Conservation (phyloP, 2,329 filamentous ascomycete genomes). For the Laburnicola sp. region DNA sequence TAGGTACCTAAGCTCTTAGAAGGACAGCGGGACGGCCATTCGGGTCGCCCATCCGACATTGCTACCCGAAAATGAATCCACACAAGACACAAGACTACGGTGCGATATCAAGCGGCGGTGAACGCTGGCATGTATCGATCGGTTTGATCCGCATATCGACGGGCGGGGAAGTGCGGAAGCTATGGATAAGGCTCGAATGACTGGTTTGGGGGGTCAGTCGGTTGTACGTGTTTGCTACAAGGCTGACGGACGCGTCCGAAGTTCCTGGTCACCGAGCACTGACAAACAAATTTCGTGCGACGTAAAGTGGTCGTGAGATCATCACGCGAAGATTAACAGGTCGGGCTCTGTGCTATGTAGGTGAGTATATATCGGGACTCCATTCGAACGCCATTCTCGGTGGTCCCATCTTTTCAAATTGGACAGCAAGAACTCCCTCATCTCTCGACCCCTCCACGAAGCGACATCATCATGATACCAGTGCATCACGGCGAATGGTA, state of each 20-base stretch:
- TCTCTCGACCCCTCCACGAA: too few relatives aligned
- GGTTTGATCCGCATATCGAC: background rate
- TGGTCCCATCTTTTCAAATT: too few relatives aligned
- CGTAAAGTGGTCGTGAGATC: background rate
- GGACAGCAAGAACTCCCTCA: too few relatives aligned
- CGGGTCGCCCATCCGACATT: background rate
- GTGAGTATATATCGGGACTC: conserved; percentile 1
- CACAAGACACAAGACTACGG: background rate
- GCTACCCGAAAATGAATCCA: background rate
- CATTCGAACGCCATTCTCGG: too few relatives aligned
- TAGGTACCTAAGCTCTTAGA: background rate
- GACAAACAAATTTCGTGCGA: conserved; percentile 2
- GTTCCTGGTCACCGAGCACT: background rate
- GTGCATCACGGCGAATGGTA: too few relatives aligned
- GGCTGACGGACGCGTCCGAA: background rate
- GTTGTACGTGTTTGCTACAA: conserved; percentile 1
- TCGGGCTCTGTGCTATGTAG: background rate
- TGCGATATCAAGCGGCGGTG: background rate
- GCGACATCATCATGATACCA: too few relatives aligned
- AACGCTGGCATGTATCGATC: background rate
- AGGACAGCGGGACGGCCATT: background rate
- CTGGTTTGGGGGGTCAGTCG: background rate
- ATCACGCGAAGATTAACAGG: conserved; percentile 1
- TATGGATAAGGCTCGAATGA: background rate
- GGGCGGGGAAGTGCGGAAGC: background rate